phyloP scores from a whole-genome alignment of 2,329 filamentous ascomycete species.

The Catunica adiposa region DNA sequence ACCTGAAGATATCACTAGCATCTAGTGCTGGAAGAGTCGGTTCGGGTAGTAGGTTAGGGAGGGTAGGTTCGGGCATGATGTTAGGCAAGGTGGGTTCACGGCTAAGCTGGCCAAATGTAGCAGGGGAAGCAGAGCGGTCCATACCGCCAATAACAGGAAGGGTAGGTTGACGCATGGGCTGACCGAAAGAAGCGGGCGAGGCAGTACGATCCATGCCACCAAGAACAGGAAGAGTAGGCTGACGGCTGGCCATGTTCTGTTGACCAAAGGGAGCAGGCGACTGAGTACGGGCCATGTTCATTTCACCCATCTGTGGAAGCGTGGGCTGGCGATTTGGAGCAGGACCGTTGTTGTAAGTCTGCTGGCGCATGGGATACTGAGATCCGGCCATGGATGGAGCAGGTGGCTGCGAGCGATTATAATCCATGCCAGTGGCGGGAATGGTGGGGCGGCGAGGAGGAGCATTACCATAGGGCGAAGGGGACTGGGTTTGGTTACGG shows the following conservation, averaged over 20 bases:
- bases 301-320: constrained; percentile 3
- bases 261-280: constrained; percentile 11
- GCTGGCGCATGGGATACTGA: constrained; percentile 11
- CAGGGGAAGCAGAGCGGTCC: constrained; percentile 2
- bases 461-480: constrained; percentile 7
- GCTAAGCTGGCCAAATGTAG: constrained; percentile 5
- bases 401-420: constrained; percentile 25
- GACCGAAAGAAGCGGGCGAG: constrained; percentile 6
- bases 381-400: constrained; percentile 22
- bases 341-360: constrained; percentile 8
- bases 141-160: neutral
- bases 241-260: constrained; percentile 1
- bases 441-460: constrained; percentile 6
- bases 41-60: constrained; percentile 8
- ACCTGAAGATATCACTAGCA: constrained; percentile 3
- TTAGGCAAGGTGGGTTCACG: constrained; percentile 16
- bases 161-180: constrained; percentile 4
- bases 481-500: constrained; percentile 4
- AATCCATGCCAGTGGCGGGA: constrained; percentile 32
- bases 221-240: constrained; percentile 2
- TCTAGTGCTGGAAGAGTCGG: constrained; percentile 15
- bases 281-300: constrained; percentile 11
- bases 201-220: constrained; percentile 2
- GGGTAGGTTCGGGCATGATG: neutral
- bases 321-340: constrained; percentile 6